phyloP scores from a whole-genome alignment of 2,329 filamentous ascomycete genomes.

The Ramularia collo-cygni region DNA sequence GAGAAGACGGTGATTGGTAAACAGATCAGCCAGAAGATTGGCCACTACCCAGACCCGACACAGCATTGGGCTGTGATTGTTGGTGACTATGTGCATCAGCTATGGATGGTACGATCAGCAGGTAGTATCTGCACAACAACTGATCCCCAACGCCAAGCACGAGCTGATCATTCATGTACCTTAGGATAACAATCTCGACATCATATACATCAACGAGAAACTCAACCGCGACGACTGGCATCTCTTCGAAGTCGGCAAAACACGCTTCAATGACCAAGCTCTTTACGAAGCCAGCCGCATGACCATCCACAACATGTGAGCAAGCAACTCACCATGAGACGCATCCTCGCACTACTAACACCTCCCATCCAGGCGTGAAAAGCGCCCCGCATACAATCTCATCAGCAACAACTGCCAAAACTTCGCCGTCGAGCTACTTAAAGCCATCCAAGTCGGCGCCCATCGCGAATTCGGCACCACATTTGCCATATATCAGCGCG shows the following conservation, averaged over 20 bases:
- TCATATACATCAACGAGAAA: slow-evolving; percentile 22
- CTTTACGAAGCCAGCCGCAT: slow-evolving; percentile 12
- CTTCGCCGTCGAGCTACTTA: slow-evolving; percentile 15
- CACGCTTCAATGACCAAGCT: slow-evolving; percentile 16
- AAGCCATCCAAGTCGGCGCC: slow-evolving; percentile 14
- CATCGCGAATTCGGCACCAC: slow-evolving; percentile 13
- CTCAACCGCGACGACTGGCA: slow-evolving; percentile 15
- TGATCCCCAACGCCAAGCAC: no score
- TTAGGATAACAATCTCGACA: slow-evolving; percentile 13
- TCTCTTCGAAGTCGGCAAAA: slow-evolving; percentile 15
- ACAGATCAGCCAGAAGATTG: slow-evolving; percentile 10
- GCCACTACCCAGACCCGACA: slow-evolving; percentile 16
- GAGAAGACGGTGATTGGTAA: slow-evolving; percentile 15
- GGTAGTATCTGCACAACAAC: not conserved
- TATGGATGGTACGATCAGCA: slow-evolving; percentile 12
- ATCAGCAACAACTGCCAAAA: slow-evolving; percentile 19
- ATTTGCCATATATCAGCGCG: slow-evolving; percentile 14
- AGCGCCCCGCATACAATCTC: slow-evolving; percentile 14
- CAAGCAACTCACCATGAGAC: not conserved
- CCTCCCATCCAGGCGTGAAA: slow-evolving; percentile 6
- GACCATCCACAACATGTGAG: slow-evolving; percentile 17
- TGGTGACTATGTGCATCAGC: slow-evolving; percentile 16
- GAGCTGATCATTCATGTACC: not conserved
- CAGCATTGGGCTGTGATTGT: slow-evolving; percentile 18
- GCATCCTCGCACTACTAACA: not conserved